Conservation (phyloP, 23 red algal species). For the Rhodosorus marinus region DNA sequence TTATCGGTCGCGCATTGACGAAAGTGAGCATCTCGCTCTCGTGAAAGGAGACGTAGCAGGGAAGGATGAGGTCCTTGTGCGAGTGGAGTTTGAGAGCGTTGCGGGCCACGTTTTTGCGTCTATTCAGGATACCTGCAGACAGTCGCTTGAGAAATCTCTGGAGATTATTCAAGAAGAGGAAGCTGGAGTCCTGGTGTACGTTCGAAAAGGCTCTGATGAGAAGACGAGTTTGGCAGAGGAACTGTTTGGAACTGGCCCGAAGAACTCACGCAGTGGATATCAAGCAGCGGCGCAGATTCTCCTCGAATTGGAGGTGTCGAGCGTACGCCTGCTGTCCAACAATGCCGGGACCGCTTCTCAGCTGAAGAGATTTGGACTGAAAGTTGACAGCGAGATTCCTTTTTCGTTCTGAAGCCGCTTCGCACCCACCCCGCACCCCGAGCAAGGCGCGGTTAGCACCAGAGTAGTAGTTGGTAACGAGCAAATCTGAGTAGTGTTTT, state of each 20-base stretch:
- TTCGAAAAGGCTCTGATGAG: conserved; percentile 73
- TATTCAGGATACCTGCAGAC: conserved; percentile 76
- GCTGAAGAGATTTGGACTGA: conserved; percentile 53
- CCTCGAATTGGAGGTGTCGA: conserved; percentile 53
- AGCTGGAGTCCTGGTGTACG: conserved; percentile 71
- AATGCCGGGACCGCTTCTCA: conserved; percentile 83
- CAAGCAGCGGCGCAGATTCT: conserved; percentile 95
- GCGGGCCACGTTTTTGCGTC: conserved; percentile 92
- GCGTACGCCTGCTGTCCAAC: conserved; percentile 91
- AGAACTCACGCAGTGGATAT: conserved; percentile 81
- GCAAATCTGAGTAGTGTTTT: too few species aligned
- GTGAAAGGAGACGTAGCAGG: conserved; percentile 30
- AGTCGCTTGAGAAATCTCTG: conserved; percentile 73
- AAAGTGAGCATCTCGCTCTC: conserved; percentile 77
- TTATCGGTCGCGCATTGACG: conserved; percentile 62
- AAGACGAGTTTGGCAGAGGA: conserved; percentile 82
- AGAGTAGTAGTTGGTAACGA: too few species aligned
- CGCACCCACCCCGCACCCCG: too few species aligned
- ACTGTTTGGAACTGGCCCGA: conserved; percentile 71
- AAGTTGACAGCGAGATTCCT: too few species aligned
- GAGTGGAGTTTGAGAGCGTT: conserved; percentile 87
- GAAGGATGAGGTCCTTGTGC: conserved; percentile 74
- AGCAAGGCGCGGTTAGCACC: too few species aligned
- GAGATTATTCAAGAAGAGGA: conserved; percentile 38
- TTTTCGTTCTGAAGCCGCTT: too few species aligned